Conservation (phyloP, 805 yeast species). For the Teunomyces stri region DNA sequence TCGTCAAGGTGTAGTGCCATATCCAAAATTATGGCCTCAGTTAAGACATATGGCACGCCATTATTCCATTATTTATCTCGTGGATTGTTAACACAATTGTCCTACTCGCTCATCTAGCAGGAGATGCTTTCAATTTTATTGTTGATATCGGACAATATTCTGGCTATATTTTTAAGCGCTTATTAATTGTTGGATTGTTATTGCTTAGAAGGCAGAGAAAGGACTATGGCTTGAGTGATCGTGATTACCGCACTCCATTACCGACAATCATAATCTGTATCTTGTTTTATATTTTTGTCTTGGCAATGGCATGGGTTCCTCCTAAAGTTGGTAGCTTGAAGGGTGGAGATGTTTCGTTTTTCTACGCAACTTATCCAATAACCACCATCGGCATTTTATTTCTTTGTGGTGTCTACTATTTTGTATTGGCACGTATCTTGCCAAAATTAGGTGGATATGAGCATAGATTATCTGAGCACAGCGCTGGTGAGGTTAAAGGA, state of each 20-base stretch:
- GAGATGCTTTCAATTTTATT: constrained; percentile 33
- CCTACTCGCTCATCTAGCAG: constrained; percentile 32
- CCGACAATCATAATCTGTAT: constrained; percentile 31
- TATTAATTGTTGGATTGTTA: constrained; percentile 26
- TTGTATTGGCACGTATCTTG: constrained; percentile 33
- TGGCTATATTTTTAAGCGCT: constrained; percentile 24
- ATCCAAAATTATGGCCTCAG: constrained; percentile 25
- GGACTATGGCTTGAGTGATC: constrained; percentile 24
- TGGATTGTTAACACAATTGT: constrained; percentile 26
- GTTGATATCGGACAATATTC: constrained; percentile 32
- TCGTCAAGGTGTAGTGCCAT: constrained; percentile 33
- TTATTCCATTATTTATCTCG: constrained; percentile 22
- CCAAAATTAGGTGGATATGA: constrained; percentile 32
- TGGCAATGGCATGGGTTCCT: constrained; percentile 43
- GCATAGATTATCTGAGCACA: constrained; percentile 28
- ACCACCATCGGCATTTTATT: constrained; percentile 33
- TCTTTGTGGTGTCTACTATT: constrained; percentile 33
- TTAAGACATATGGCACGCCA: constrained; percentile 33
- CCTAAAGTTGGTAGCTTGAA: constrained; percentile 36
- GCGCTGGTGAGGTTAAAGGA: constrained; percentile 35
- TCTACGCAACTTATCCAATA: constrained; percentile 42
- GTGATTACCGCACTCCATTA: constrained; percentile 32
- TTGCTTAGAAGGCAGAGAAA: constrained; percentile 30
- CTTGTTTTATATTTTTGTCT: constrained; percentile 35
- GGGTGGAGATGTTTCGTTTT: constrained; percentile 43